Base-by-base conservation (phyloP, 2,329 filamentous ascomycete species). In the Geoglossum cookeanum region DNA sequence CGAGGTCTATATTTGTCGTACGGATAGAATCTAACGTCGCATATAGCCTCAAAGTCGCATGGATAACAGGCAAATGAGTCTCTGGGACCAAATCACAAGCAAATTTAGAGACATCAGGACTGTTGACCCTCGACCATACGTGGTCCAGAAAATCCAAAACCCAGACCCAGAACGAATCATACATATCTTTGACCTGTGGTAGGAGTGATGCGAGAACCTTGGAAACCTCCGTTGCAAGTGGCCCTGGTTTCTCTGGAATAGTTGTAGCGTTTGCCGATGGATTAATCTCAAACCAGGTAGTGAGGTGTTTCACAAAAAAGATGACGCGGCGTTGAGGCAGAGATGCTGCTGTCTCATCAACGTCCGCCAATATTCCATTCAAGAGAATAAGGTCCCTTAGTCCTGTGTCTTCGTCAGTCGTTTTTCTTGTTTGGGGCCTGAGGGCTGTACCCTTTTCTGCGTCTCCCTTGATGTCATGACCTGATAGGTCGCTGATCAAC, bases 91-190 rank as follows among this genome's bases (percentile, higher is more conserved):
- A 56, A 47, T 29, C 57, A 22, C 11, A 6, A 29, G 44, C 52
- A 27, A 29, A 8, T 13, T 35, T 30, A 8, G 49, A 53, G 30
- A 22, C 5, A 3, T 53, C n/a, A n/a, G 55, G 32, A 57, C 27
- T 33, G n/a, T 11, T 30, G 8, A 48, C 30, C 15, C 27, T 37
- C 11, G 32, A 57, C 32, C 33, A 55, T 15, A 30, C 22, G 15
- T 51, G 17, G 56, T 35, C 13, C 33, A 49, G 13, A 51, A 29
- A 60, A 8, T 57, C 29, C 8, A 48, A 27, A 17, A 32, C 15
- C 33, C 44, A 57, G 55, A 83, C 78, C 92, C 92, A 98, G 65
- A 95, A 87, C 0, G 85, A 80, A 0, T 91, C 92, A 64, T 95
- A 96, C 0, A 95, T 81, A 52, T 89, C 84, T 59, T 80, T 78